A percentile compares a stretch with the other conserved stretches of the same genome.
Conservation (phyloP, 202 grass and related monocot species). For the Eragrostis tef region DNA sequence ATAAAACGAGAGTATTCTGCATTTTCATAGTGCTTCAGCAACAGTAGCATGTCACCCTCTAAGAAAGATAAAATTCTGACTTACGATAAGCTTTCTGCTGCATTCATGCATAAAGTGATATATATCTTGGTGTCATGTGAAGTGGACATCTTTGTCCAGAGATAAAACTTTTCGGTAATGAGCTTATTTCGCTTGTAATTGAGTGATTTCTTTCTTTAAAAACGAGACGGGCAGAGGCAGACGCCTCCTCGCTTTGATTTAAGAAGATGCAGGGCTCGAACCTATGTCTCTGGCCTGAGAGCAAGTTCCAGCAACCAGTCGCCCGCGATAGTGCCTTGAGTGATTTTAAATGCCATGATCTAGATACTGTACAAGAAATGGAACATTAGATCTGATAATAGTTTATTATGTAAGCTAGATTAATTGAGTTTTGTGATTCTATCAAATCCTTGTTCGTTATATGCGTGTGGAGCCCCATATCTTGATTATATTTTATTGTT, state of each 20-base stretch:
- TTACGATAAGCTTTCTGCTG: conserved; percentile 16
- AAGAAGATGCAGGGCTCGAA: too few species aligned
- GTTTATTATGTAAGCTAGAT: conserved; percentile 30
- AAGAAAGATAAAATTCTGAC: not conserved
- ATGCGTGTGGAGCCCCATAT: conserved; percentile 23
- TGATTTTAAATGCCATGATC: not conserved
- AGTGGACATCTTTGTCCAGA: not conserved
- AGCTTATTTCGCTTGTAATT: too few species aligned
- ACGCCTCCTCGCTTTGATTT: not conserved
- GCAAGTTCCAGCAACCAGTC: too few species aligned
- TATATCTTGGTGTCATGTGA: conserved; percentile 5
- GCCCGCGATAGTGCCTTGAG: not conserved
- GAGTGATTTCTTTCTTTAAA: too few species aligned
- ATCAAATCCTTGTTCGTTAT: conserved; percentile 10
- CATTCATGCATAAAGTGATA: not conserved
- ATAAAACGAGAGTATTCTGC: not conserved
- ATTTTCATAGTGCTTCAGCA: not conserved
- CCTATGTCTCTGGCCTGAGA: too few species aligned
- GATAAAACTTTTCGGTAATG: not conserved
- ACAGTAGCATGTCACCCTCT: not conserved
- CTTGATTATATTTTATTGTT: conserved; percentile 9
- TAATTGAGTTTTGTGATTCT: not conserved
- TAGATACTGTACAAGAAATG: not conserved
- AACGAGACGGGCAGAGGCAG: too few species aligned
- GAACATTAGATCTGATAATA: not conserved